Evolutionary conservation across 23 red algal species (phyloP).

Genomic region (Gracilaria domingensis): DNA sequence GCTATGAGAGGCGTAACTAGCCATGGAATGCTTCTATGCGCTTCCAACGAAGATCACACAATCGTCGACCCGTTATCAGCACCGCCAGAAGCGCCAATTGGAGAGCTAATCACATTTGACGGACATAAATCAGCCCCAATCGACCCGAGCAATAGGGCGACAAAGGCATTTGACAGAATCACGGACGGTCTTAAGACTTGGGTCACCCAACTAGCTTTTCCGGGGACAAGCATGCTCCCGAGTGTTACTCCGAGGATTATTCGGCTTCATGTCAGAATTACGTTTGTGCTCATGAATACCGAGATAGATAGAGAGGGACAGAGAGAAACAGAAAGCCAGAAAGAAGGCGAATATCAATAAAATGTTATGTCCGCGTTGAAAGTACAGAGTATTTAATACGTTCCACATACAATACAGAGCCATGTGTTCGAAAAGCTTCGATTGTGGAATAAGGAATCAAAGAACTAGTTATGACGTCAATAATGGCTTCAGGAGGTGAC

Average conservation of each 20-base stretch:
- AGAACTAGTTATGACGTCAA: conserved; percentile 29
- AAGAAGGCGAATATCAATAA: too few relatives aligned
- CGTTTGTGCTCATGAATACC: too few relatives aligned
- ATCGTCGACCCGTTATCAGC: conserved; percentile 74
- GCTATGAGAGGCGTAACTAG: conserved; percentile 81
- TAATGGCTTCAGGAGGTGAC: neutral
- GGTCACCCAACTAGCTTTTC: too few relatives aligned
- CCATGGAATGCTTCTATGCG: conserved; percentile 87
- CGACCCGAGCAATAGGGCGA: conserved; percentile 82
- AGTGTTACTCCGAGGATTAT: too few relatives aligned
- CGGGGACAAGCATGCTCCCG: too few relatives aligned
- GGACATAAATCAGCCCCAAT: conserved; percentile 74
- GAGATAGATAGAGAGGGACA: too few relatives aligned
- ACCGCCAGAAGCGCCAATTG: conserved; percentile 47
- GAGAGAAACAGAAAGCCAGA: too few relatives aligned
- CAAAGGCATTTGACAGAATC: conserved; percentile 88
- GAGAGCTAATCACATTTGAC: conserved; percentile 79
- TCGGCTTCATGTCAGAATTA: too few relatives aligned
- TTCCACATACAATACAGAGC: neutral
- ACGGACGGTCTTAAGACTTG: conserved; percentile 58
- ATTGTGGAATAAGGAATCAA: conserved; percentile 1
- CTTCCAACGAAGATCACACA: conserved; percentile 60
- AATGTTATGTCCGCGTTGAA: neutral
- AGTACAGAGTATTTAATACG: conserved; percentile 17
- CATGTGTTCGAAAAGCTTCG: conserved; percentile 1